Conservation (phyloP, 805 yeast genomes). For the Lipomyces yamadae region DNA sequence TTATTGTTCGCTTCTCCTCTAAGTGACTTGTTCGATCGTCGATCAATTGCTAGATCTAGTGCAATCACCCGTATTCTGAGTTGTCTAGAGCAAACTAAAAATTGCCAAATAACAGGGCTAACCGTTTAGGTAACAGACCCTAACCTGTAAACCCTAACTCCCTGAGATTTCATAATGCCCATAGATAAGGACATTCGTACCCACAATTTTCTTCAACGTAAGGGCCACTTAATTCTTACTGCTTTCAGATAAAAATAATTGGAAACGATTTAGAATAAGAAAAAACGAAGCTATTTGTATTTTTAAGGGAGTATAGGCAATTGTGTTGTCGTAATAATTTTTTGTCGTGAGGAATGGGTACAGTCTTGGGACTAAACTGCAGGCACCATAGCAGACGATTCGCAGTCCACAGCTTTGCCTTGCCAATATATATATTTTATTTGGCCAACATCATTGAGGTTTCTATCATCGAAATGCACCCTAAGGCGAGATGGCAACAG, state of each 20-base stretch:
- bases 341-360: neutral
- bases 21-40: too few species aligned
- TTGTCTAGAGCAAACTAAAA: neutral
- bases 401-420: too few species aligned
- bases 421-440: too few species aligned
- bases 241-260: neutral
- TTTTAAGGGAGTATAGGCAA: neutral
- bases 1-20: too few species aligned
- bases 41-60: too few species aligned
- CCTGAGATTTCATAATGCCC: neutral
- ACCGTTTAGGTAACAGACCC: neutral
- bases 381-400: neutral
- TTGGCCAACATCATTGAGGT: too few species aligned
- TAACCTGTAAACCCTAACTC: neutral
- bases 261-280: slow-evolving; percentile 23
- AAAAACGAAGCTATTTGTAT: neutral
- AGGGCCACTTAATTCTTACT: neutral
- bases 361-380: neutral
- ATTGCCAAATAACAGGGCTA: neutral
- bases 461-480: too few species aligned
- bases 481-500: neutral
- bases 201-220: slow-evolving; percentile 3
- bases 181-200: neutral
- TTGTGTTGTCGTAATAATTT: neutral
- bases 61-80: neutral